phyloP scores from a whole-genome alignment of 768 basidiomycete species.

The Crepidotus variabilis region DNA sequence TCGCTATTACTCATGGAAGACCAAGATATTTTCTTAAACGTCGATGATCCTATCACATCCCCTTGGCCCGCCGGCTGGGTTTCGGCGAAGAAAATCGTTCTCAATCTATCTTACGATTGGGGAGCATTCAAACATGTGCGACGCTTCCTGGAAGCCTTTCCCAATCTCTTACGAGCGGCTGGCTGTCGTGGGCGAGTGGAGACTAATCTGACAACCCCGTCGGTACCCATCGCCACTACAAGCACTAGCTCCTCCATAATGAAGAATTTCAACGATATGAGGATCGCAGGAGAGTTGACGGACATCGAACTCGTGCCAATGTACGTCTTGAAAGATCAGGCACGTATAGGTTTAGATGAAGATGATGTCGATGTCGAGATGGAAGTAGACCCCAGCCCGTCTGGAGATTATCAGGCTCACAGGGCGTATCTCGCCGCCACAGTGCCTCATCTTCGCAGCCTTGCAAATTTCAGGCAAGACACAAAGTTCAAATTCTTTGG shows the following conservation, averaged over 20 bases:
- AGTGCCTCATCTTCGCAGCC: conserved; percentile 24
- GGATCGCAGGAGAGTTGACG: conserved; percentile 24
- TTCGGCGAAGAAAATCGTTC: conserved; percentile 31
- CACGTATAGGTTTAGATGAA: neutral
- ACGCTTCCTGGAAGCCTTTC: conserved; percentile 27
- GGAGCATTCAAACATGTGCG: conserved; percentile 22
- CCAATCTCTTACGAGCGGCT: conserved; percentile 27
- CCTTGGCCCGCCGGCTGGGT: conserved; percentile 31
- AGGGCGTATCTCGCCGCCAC: conserved; percentile 27
- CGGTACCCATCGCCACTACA: neutral
- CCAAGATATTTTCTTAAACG: conserved; percentile 39
- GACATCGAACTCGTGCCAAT: conserved; percentile 28
- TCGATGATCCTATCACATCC: conserved; percentile 31
- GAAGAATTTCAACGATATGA: conserved; percentile 27
- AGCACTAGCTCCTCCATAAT: conserved; percentile 10
- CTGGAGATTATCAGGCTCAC: conserved; percentile 22
- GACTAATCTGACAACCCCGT: neutral
- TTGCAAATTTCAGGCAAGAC: conserved; percentile 19
- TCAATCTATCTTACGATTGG: conserved; percentile 27
- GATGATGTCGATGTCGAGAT: neutral
- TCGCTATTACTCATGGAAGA: conserved; percentile 18
- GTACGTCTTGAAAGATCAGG: neutral
- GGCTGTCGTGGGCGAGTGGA: conserved; percentile 18
- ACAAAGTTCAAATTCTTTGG: conserved; percentile 13
- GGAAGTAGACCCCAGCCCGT: neutral